Conservation (phyloP, 345 rosid genomes). For the Syzygium aqueum region DNA sequence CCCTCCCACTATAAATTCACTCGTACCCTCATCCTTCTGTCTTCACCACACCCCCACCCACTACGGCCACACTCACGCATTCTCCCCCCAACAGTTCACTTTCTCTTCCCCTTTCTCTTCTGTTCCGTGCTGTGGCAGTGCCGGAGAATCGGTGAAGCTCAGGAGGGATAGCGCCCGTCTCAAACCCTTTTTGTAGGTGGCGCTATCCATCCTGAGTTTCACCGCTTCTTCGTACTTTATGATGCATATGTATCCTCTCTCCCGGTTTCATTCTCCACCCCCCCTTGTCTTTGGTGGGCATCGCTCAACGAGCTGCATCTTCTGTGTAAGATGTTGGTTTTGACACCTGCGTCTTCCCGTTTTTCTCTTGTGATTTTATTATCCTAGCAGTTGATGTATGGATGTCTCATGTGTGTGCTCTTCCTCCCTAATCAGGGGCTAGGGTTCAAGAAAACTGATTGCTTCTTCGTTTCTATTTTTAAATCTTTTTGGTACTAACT, state of each 20-base stretch:
- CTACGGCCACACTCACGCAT: background rate
- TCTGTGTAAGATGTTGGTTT: background rate
- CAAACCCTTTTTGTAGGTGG: conserved; percentile 2
- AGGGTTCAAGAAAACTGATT: background rate
- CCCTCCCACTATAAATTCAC: background rate
- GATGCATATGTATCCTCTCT: background rate
- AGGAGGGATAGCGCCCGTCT: conserved; percentile 77
- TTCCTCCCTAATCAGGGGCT: background rate
- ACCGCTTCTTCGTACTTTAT: conserved; percentile 26
- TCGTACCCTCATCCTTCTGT: background rate
- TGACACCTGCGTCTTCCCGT: background rate
- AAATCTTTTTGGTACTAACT: background rate
- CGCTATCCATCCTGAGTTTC: conserved; percentile 81
- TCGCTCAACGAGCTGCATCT: background rate
- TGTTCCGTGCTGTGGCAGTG: background rate
- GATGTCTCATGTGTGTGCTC: background rate
- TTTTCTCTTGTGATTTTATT: background rate
- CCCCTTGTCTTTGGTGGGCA: background rate
- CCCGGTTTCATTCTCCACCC: background rate
- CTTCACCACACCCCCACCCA: background rate
- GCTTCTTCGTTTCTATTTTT: background rate
- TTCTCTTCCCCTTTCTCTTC: background rate
- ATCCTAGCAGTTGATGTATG: background rate
- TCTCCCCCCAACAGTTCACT: background rate
- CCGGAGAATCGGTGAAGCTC: conserved; percentile 54